Base-by-base conservation (phyloP, 768 basidiomycete genomes). In the Pleurotus salmoneostramineus region DNA sequence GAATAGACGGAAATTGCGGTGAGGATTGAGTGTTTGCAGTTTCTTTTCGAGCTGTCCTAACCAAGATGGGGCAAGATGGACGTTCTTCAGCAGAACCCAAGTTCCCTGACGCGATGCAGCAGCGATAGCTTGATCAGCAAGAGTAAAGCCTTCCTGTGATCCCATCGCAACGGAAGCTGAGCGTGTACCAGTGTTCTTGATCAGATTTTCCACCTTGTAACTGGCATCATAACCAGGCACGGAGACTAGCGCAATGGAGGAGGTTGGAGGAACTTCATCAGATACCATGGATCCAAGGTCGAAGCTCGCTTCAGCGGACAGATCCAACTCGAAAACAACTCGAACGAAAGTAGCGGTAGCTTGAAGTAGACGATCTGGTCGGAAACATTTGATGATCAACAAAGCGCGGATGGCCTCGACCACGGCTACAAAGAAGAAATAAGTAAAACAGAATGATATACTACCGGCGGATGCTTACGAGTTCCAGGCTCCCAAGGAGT, bases 181-280 rank as follows among this genome's bases (percentile, higher is more conserved):
- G 27, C 89, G 84, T 32, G 84, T 79, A 12, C 87, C 85, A 8
- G 85, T 85, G 52, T 85, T 86, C 68, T 88, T 85, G 62, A 95
- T 85, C 44, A 96, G 81, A 63, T 87, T 88, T 64, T 97, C 95
- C 40, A 97, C 92, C 50, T 91, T 85, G 71, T 95, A 98, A 70
- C 95, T 96, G n/a, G 97, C 97, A 68, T 99, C 97, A 66, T 97
- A 96, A 12, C 97, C 97, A 2, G 93, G 86, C 3, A 99, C 94
- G 5, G 96, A 98, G 33, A 95, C 84, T 50, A 99, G 77, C 3
- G 94, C 91, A 27, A 98, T 75, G 1, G 97, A 95, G 0, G 93
- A 93, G 3, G 83, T 79, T 2, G 94, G 81, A 3, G 83, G 79
- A 34, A 95, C 83, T 68, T 98, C 94, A 64, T 89, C 81, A 5